phyloP scores from a whole-genome alignment of 2,329 filamentous ascomycete genomes.

The Didymosphaeria variabile region DNA sequence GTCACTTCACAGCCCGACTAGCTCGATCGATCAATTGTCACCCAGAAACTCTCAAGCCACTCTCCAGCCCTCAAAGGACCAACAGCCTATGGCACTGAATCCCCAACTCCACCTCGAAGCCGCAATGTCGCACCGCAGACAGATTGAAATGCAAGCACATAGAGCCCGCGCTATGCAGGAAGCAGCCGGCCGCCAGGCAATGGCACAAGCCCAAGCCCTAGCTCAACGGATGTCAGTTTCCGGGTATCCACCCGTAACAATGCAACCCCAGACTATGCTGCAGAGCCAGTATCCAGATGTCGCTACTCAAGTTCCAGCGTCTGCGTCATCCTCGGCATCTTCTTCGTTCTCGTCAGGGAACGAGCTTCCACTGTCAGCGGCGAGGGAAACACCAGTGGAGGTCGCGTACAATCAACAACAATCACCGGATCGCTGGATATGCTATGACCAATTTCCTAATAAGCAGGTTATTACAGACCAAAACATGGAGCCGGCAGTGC shows the following conservation, averaged over 20 bases:
- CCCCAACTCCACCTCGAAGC: constrained; percentile 7
- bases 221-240: neutral
- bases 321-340: neutral
- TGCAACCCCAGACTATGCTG: neutral
- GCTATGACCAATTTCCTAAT: neutral
- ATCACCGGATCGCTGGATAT: neutral
- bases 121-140: constrained; percentile 3
- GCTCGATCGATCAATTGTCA: neutral
- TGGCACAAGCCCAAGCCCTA: neutral
- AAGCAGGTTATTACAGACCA: neutral
- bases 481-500: neutral
- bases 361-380: too few relatives aligned
- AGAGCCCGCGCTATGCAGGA: neutral
- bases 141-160: neutral
- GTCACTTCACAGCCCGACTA: neutral
- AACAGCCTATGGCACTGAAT: constrained; percentile 11
- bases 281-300: neutral
- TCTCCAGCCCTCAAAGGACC: constrained; percentile 3
- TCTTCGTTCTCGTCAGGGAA: neutral
- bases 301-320: neutral
- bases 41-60: neutral
- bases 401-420: neutral
- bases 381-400: neutral
- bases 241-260: neutral
- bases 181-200: neutral